These are phyloP conservation scores for Medicago lupulina DNA, from an alignment of 306 rosid species.

Conservation along the genomic window DNA sequence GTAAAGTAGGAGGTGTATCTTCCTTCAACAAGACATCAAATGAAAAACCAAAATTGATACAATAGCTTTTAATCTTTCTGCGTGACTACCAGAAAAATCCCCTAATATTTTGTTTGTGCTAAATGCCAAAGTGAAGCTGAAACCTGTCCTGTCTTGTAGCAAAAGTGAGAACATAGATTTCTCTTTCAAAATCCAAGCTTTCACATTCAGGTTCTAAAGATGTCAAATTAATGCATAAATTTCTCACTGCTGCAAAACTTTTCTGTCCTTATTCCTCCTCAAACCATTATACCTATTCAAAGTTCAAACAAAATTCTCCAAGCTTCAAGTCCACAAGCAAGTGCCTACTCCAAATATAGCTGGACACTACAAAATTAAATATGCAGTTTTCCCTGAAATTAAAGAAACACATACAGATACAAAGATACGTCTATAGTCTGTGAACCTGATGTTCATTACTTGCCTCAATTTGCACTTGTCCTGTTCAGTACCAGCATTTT, in stretches of 20 bases:
- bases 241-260: conserved; percentile 7
- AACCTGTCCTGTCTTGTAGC: conserved; percentile 12
- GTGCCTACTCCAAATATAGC: neutral
- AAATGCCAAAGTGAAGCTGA: neutral
- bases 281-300: conserved; percentile 23
- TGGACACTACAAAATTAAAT: neutral
- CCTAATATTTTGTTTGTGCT: neutral
- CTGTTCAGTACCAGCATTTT: conserved; percentile 16
- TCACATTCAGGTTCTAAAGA: conserved; percentile 10
- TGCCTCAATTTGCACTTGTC: conserved; percentile 26
- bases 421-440: neutral
- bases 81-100: conserved; percentile 6
- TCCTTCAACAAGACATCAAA: neutral
- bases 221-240: conserved; percentile 17
- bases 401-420: conserved; percentile 7
- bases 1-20: conserved; percentile 8
- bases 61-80: conserved; percentile 7
- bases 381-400: conserved; percentile 18
- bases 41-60: neutral
- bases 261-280: conserved; percentile 10
- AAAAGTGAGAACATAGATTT: neutral
- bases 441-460: conserved; percentile 10
- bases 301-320: conserved; percentile 8
- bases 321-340: conserved; percentile 18
- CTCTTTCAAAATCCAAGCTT: conserved; percentile 11